Percentiles rank a stretch among this genome's conserved stretches.
phyloP scores from a whole-genome alignment of 164 flowering plant genomes.

The Vitis rupestris region DNA sequence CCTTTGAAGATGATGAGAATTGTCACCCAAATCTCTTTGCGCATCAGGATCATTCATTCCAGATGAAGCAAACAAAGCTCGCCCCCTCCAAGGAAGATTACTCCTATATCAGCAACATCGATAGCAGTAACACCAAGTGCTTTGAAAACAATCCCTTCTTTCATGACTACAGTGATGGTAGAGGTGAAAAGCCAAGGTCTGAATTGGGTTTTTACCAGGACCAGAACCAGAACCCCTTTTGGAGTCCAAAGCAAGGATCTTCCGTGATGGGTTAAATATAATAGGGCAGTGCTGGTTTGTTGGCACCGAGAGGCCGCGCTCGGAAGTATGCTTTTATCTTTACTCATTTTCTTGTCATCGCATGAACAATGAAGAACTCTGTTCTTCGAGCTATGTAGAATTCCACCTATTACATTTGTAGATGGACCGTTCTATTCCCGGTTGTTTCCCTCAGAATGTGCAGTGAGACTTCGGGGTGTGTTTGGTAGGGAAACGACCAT shows the following conservation, averaged over 20 bases:
- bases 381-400: conserved; percentile 11
- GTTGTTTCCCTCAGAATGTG: too few species aligned
- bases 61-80: neutral
- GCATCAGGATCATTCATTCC: conserved; percentile 9
- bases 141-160: conserved; percentile 27
- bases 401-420: too few species aligned
- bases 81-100: conserved; percentile 3
- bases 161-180: conserved; percentile 5
- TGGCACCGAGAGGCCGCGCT: too few species aligned
- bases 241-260: conserved; percentile 27
- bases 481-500: too few species aligned
- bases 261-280: neutral
- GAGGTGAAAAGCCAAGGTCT: conserved; percentile 17
- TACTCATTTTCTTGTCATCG: neutral
- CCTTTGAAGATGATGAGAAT: conserved; percentile 72
- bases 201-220: conserved; percentile 27
- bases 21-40: conserved; percentile 59
- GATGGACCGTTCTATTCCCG: too few species aligned
- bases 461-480: too few species aligned
- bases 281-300: too few species aligned
- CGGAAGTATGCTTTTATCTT: too few species aligned
- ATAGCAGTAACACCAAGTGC: neutral
- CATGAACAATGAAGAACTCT: conserved; percentile 6
- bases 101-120: neutral
- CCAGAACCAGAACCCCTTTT: conserved; percentile 49